Evolutionary conservation across 805 yeast species (phyloP).

Genomic region (Candida ulmi): DNA sequence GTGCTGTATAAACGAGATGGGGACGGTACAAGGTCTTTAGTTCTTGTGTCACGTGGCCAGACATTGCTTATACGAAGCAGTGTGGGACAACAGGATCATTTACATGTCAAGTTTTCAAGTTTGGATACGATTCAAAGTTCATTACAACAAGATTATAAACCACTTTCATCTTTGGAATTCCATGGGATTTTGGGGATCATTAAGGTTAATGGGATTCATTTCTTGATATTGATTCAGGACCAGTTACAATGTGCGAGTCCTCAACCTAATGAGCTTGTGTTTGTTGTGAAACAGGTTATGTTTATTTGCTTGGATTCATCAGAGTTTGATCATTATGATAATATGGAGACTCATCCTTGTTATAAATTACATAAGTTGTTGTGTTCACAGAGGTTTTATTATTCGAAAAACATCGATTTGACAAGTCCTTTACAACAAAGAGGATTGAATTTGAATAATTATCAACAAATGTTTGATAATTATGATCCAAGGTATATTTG

Average conservation of each 20-base stretch:
- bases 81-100: background rate
- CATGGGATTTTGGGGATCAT: conserved; percentile 61
- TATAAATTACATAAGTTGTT: conserved; percentile 66
- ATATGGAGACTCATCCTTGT: conserved; percentile 66
- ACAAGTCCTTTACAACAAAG: conserved; percentile 75
- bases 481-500: conserved; percentile 82
- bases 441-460: conserved; percentile 38
- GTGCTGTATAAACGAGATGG: background rate
- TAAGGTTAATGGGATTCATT: conserved; percentile 46
- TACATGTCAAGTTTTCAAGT: background rate
- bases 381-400: conserved; percentile 74
- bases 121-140: background rate
- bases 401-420: conserved; percentile 83
- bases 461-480: conserved; percentile 34
- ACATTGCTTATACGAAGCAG: background rate
- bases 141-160: background rate
- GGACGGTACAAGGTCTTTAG: background rate
- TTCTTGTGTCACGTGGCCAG: background rate
- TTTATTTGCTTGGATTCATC: conserved; percentile 60
- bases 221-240: conserved; percentile 53
- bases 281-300: conserved; percentile 52
- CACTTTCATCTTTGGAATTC: conserved; percentile 33
- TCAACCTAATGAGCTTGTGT: conserved; percentile 45
- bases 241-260: conserved; percentile 55
- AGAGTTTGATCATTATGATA: conserved; percentile 39